phyloP scores from a whole-genome alignment of 192 early-diverging fungal species.

The Spinellus fusiger region DNA sequence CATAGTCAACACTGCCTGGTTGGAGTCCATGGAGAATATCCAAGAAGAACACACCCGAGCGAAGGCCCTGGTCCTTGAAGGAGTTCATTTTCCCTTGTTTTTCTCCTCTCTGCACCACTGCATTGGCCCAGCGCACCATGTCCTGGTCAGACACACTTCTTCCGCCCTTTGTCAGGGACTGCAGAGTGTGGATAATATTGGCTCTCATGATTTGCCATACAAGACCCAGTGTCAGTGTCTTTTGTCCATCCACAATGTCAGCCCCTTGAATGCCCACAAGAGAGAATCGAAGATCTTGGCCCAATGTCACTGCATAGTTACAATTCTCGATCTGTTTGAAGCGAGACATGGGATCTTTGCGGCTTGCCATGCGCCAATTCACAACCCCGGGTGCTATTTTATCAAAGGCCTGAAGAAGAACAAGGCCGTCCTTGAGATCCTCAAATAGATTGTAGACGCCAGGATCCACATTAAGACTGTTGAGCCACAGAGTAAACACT shows the following conservation, averaged over 20 bases:
- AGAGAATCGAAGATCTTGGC: constrained; percentile 81
- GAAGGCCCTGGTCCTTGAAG: constrained; percentile 82
- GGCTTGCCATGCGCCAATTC: constrained; percentile 91
- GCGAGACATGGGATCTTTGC: constrained; percentile 63
- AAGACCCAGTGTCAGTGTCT: constrained; percentile 82
- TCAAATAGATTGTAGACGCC: constrained; percentile 98
- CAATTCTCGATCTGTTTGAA: constrained; percentile 99
- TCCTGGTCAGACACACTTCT: constrained; percentile 85
- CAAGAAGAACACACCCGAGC: constrained; percentile 78
- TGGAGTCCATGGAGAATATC: constrained; percentile 92
- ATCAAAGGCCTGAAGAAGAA: constrained; percentile 94
- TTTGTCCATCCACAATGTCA: constrained; percentile 89
- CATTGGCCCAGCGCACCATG: constrained; percentile 96
- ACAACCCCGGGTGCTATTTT: constrained; percentile 88
- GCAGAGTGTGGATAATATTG: constrained; percentile 90
- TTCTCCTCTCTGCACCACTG: constrained; percentile 55
- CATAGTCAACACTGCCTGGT: constrained; percentile 87
- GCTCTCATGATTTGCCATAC: constrained; percentile 99
- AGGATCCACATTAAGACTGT: constrained; percentile 93
- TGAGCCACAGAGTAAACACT: constrained; percentile 97
- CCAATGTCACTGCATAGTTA: constrained; percentile 86
- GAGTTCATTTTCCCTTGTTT: constrained; percentile 66
- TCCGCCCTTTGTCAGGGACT: constrained; percentile 76
- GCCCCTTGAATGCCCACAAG: constrained; percentile 94
- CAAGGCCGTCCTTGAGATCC: constrained; percentile 86